Percentiles rank a stretch among this genome's conserved stretches.
These are phyloP conservation scores for Monascus ruber DNA, from an alignment of 2,329 filamentous ascomycete species.

Conservation along the genomic window DNA sequence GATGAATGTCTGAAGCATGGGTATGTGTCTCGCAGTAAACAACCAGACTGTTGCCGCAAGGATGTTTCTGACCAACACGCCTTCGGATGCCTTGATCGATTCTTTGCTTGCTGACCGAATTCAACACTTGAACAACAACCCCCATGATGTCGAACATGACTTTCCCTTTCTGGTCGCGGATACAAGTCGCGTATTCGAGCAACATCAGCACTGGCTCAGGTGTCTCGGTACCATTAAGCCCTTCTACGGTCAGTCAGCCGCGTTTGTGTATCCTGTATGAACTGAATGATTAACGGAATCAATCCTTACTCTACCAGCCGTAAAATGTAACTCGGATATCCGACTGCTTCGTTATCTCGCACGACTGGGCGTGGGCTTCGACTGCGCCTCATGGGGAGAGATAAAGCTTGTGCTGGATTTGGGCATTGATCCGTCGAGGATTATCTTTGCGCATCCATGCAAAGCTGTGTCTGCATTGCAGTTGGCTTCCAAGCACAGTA, in stretches of 20 bases:
- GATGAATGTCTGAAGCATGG: no score
- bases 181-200: slow-evolving; percentile 7
- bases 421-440: slow-evolving; percentile 2
- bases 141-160: not conserved
- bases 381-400: slow-evolving; percentile 5
- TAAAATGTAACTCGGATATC: slow-evolving; percentile 4
- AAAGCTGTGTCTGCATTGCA: slow-evolving; percentile 1
- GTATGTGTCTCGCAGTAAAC: no score
- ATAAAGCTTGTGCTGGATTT: slow-evolving; percentile 1
- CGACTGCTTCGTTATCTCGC: slow-evolving; percentile 1
- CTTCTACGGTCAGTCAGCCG: slow-evolving; percentile 10
- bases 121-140: slow-evolving; percentile 10
- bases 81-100: slow-evolving; percentile 1
- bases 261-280: not conserved
- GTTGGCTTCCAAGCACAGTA: not conserved
- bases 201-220: slow-evolving; percentile 10
- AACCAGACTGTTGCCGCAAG: no score
- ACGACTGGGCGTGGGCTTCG: slow-evolving; percentile 4
- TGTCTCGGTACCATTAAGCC: slow-evolving; percentile 8
- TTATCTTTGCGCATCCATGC: slow-evolving; percentile 5
- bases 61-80: no score
- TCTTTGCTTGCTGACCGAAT: slow-evolving; percentile 3
- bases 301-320: not conserved
- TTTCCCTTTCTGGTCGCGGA: slow-evolving; percentile 14
- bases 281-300: not conserved